phyloP scores from a whole-genome alignment of 345 rosid genomes.

The Linum trigynum region DNA sequence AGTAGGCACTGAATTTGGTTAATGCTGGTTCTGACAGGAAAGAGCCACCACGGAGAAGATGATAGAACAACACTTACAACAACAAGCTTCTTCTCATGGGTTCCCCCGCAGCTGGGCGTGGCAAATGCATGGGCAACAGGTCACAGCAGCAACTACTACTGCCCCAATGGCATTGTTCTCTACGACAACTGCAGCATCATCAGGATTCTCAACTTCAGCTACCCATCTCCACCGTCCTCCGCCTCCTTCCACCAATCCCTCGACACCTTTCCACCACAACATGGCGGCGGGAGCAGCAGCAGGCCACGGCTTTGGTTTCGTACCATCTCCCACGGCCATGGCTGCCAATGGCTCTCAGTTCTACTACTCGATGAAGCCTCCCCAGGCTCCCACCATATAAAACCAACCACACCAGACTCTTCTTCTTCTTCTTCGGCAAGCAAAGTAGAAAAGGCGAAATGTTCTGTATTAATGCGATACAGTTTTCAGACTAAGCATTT shows the following conservation, averaged over 20 bases:
- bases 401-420: not conserved
- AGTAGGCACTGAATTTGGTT: not conserved
- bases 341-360: slow-evolving; percentile 23
- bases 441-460: not conserved
- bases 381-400: slow-evolving; percentile 41
- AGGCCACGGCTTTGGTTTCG: slow-evolving; percentile 31
- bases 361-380: slow-evolving; percentile 29
- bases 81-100: slow-evolving; percentile 32
- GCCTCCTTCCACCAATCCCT: slow-evolving; percentile 43
- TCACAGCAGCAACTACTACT: slow-evolving; percentile 14
- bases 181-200: slow-evolving; percentile 82
- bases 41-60: slow-evolving; percentile 32
- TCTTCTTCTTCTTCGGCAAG: not conserved
- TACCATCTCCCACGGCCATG: slow-evolving; percentile 22
- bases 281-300: slow-evolving; percentile 3
- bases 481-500: slow-evolving; percentile 9
- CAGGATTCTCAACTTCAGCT: slow-evolving; percentile 91
- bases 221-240: slow-evolving; percentile 35
- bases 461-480: not conserved
- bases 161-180: slow-evolving; percentile 46
- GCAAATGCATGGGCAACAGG: slow-evolving; percentile 52
- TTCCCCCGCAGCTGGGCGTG: slow-evolving; percentile 48
- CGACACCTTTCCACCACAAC: slow-evolving; percentile 28
- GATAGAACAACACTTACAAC: slow-evolving; percentile 10
- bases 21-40: slow-evolving; percentile 36